phyloP scores from a whole-genome alignment of 208 protist species.

The Naegleria fowleri region DNA sequence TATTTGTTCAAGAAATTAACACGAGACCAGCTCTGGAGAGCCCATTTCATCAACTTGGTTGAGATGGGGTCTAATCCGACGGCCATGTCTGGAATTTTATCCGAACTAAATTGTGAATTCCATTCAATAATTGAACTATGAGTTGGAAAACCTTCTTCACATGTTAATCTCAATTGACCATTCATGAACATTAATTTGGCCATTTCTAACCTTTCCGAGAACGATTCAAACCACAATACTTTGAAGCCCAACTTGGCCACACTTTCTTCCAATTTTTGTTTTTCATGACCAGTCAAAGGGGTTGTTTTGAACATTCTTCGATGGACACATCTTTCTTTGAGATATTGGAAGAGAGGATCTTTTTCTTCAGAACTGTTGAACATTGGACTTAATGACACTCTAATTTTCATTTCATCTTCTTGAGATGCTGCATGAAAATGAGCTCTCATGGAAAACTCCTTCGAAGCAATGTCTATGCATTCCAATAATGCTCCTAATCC shows the following conservation, averaged over 20 bases:
- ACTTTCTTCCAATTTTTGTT: background rate
- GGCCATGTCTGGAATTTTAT: background rate
- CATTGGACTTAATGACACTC: background rate
- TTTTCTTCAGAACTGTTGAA: background rate
- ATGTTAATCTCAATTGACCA: background rate
- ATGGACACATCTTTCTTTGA: background rate
- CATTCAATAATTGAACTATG: background rate
- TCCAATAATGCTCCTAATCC: background rate
- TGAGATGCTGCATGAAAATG: background rate
- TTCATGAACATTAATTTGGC: background rate
- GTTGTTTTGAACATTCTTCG: background rate
- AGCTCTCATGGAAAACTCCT: background rate
- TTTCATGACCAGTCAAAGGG: background rate
- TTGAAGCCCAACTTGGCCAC: background rate
- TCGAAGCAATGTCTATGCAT: background rate
- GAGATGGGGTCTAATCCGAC: background rate
- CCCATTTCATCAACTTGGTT: background rate
- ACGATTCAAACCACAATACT: background rate
- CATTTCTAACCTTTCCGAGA: background rate
- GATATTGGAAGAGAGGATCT: background rate
- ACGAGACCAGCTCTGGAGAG: background rate
- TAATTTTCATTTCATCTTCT: background rate
- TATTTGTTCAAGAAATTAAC: background rate
- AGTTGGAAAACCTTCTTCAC: background rate
- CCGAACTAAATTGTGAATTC: background rate